phyloP scores from a whole-genome alignment of 257 asterid genomes.

The Ilex asprella region DNA sequence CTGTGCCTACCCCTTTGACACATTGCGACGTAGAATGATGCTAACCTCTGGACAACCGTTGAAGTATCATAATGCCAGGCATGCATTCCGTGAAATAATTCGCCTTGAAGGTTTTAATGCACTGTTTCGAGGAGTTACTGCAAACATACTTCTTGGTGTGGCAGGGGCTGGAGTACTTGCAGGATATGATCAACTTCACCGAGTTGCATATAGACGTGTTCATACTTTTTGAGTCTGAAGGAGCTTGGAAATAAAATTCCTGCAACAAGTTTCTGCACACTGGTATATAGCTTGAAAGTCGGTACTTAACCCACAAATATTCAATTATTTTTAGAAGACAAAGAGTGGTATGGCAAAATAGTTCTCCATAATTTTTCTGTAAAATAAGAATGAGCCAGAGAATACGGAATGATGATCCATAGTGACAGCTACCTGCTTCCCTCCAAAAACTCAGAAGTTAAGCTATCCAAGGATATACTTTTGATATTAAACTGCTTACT shows the following conservation, averaged over 20 bases:
- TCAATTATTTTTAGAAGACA: too few relatives aligned
- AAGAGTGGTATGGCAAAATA: too few relatives aligned
- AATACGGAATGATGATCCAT: neutral
- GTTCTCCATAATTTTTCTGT: too few relatives aligned
- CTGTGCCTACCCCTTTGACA: constrained; percentile 93
- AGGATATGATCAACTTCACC: constrained; percentile 77
- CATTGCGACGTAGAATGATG: constrained; percentile 94
- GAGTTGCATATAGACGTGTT: constrained; percentile 49
- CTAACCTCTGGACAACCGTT: constrained; percentile 78
- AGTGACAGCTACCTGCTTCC: neutral
- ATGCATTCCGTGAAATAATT: constrained; percentile 66
- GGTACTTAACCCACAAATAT: neutral
- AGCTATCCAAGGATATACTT: too few relatives aligned
- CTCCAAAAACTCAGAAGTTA: neutral
- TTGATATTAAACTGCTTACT: too few relatives aligned
- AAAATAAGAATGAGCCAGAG: neutral
- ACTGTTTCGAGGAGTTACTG: constrained; percentile 75
- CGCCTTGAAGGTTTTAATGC: constrained; percentile 60
- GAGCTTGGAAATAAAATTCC: constrained; percentile 39
- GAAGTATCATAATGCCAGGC: constrained; percentile 58
- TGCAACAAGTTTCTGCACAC: neutral
- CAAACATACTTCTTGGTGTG: constrained; percentile 83
- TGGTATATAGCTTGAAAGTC: neutral
- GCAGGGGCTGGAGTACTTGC: constrained; percentile 99
- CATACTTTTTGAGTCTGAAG: constrained; percentile 44